Percentiles rank a stretch among this genome's conserved stretches.
Evolutionary conservation across 2,329 filamentous ascomycete species (phyloP).

Genomic region (Penicillium sp.): DNA sequence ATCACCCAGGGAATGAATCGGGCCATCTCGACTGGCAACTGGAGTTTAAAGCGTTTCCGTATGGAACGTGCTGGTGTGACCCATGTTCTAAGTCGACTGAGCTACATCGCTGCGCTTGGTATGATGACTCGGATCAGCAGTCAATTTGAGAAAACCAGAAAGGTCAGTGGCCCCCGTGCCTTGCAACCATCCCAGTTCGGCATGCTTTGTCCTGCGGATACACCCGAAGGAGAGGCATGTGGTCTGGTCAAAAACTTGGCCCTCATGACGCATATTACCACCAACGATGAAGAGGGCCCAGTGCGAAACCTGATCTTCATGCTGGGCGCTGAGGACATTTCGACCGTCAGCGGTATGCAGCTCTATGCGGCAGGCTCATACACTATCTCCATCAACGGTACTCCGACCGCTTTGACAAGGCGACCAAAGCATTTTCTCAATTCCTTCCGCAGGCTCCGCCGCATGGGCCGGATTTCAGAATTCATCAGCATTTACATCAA

Average conservation of each 20-base stretch:
- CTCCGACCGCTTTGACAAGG: slow-evolving; percentile 78
- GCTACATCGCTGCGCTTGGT: slow-evolving; percentile 91
- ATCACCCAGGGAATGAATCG: slow-evolving; percentile 93
- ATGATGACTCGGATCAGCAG: slow-evolving; percentile 99
- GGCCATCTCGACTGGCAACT: slow-evolving; percentile 95
- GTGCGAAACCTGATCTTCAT: slow-evolving; percentile 81
- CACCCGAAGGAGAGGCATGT: slow-evolving; percentile 96
- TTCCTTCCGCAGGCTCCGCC: slow-evolving; percentile 77
- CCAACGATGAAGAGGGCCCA: slow-evolving; percentile 86
- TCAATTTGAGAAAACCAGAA: slow-evolving; percentile 98
- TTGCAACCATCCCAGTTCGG: slow-evolving; percentile 96
- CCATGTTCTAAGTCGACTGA: slow-evolving; percentile 88
- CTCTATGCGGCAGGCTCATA: slow-evolving; percentile 80
- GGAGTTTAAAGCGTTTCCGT: slow-evolving; percentile 95
- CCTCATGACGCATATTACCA: slow-evolving; percentile 98
- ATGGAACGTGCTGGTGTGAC: slow-evolving; percentile 98
- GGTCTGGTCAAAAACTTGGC: slow-evolving; percentile 97
- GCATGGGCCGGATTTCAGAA: slow-evolving; percentile 86
- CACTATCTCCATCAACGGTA: slow-evolving; percentile 92
- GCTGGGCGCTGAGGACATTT: slow-evolving; percentile 76
- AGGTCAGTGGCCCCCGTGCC: slow-evolving; percentile 91
- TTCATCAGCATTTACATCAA: slow-evolving; percentile 98
- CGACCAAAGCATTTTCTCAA: slow-evolving; percentile 81
- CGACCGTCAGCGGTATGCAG: slow-evolving; percentile 73
- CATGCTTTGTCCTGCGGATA: slow-evolving; percentile 96